A percentile compares a stretch with the other conserved stretches of the same genome.
Conservation (phyloP, 2,329 filamentous ascomycete genomes). For the Rhytidhysteron rufulum region DNA sequence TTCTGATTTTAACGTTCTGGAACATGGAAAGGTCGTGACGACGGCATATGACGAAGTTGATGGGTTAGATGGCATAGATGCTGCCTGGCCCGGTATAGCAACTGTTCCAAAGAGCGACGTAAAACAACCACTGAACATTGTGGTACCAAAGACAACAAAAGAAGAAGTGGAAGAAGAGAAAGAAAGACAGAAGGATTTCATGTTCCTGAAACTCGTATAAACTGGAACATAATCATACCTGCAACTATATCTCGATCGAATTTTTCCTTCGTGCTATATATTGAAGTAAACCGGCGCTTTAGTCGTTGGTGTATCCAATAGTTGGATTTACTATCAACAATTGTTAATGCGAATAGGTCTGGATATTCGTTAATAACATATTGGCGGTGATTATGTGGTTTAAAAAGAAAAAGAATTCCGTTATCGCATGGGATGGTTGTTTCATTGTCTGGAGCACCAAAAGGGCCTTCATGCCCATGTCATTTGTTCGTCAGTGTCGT, state of each 20-base stretch:
- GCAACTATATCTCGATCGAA: too few species aligned
- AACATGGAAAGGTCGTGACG: slow-evolving; percentile 18
- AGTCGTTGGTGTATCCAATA: too few species aligned
- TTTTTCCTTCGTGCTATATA: too few species aligned
- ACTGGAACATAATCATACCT: too few species aligned
- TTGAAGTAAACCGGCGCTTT: too few species aligned
- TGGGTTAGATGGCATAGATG: slow-evolving; percentile 11
- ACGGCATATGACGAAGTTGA: slow-evolving; percentile 24
- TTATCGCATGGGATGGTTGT: neutral
- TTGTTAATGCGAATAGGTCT: too few species aligned
- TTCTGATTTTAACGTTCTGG: slow-evolving; percentile 17
- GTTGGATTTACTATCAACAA: too few species aligned
- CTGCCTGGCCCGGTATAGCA: slow-evolving; percentile 18
- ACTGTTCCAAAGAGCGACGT: neutral
- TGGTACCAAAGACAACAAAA: neutral
- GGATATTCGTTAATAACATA: too few species aligned
- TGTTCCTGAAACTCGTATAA: slow-evolving; percentile 15
- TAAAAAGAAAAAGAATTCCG: too few species aligned
- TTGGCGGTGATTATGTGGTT: too few species aligned
- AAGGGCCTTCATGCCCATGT: neutral
- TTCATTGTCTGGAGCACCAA: neutral
- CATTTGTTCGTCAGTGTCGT: neutral
- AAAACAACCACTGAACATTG: slow-evolving; percentile 5
- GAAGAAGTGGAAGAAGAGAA: slow-evolving; percentile 12
- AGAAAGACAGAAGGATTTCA: slow-evolving; percentile 15